Evolutionary conservation across 2,329 filamentous ascomycete species (phyloP).

Genomic region (Colletotrichum nymphaeae): DNA sequence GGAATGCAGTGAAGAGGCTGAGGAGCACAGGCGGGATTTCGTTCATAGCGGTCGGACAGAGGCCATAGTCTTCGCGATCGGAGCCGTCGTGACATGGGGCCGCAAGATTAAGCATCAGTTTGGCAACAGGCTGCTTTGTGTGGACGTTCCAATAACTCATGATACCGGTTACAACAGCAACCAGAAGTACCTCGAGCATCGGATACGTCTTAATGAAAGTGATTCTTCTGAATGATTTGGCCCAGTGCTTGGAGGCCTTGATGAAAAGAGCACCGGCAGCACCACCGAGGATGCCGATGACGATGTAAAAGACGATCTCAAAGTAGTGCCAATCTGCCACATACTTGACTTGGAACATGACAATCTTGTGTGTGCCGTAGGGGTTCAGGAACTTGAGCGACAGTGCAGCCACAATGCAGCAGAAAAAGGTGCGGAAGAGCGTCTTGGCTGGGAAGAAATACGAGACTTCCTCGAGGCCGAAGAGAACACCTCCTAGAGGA

Average conservation of each 20-base stretch:
- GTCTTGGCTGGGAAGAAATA: conserved; percentile 99
- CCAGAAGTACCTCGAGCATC: conserved; percentile 86
- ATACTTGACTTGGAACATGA: conserved; percentile 95
- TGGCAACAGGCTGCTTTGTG: conserved; percentile 89
- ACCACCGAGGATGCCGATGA: conserved; percentile 89
- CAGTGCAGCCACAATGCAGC: conserved; percentile 91
- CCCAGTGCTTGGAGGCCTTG: conserved; percentile 93
- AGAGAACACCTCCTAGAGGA: conserved; percentile 87
- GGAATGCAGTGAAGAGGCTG: conserved; percentile 80
- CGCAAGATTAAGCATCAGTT: conserved; percentile 89
- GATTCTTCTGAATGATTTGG: conserved; percentile 86
- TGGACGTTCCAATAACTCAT: conserved; percentile 94
- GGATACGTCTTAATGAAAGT: conserved; percentile 84
- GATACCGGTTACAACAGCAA: conserved; percentile 85
- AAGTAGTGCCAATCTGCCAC: conserved; percentile 93
- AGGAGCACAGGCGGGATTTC: conserved; percentile 83
- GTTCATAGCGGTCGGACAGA: conserved; percentile 79
- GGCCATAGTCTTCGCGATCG: conserved; percentile 72
- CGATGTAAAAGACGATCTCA: conserved; percentile 85
- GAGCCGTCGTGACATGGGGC: conserved; percentile 82
- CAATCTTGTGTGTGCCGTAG: conserved; percentile 95
- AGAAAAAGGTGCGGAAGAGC: conserved; percentile 97
- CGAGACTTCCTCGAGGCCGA: conserved; percentile 93
- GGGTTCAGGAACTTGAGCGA: conserved; percentile 96
- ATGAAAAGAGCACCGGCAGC: conserved; percentile 92